Conservation (phyloP, 1,284 basidiomycete species). For the Cryptococcus sp. region DNA sequence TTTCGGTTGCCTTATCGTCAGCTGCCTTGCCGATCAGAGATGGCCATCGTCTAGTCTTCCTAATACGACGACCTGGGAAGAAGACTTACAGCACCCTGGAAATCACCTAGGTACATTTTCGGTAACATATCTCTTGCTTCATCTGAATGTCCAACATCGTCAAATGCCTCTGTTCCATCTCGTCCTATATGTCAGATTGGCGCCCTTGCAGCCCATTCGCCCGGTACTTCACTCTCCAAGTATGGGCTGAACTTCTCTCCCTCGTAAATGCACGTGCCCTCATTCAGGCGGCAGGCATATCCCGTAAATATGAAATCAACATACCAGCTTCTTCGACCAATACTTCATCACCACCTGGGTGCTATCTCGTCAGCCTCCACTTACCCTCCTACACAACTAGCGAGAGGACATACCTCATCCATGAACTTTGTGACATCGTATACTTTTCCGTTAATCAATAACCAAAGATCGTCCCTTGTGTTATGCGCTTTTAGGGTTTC, state of each 20-base stretch:
- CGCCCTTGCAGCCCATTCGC: too few species aligned
- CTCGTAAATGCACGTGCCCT: too few species aligned
- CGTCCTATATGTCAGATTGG: conserved; percentile 51
- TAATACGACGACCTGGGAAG: neutral
- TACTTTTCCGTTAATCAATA: conserved; percentile 82
- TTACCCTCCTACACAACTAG: neutral
- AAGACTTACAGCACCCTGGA: conserved; percentile 57
- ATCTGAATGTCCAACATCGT: conserved; percentile 98
- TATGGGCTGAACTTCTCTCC: too few species aligned
- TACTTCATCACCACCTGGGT: conserved; percentile 97
- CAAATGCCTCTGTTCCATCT: conserved; percentile 97
- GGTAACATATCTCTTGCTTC: conserved; percentile 88
- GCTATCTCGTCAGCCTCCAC: conserved; percentile 53
- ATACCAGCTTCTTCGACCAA: conserved; percentile 84
- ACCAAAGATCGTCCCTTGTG: conserved; percentile 67
- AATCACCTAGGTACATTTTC: conserved; percentile 70
- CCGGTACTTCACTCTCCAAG: too few species aligned
- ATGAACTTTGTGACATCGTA: conserved; percentile 93
- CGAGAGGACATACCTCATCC: conserved; percentile 89
- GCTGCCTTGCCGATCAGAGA: neutral
- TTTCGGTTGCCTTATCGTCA: neutral
- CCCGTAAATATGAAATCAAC: conserved; percentile 47
- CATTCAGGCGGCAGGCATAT: too few species aligned
- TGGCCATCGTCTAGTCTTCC: neutral
- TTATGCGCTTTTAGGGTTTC: conserved; percentile 71